phyloP scores from a whole-genome alignment of 345 rosid genomes.

The Diplotaxis tenuifolia region DNA sequence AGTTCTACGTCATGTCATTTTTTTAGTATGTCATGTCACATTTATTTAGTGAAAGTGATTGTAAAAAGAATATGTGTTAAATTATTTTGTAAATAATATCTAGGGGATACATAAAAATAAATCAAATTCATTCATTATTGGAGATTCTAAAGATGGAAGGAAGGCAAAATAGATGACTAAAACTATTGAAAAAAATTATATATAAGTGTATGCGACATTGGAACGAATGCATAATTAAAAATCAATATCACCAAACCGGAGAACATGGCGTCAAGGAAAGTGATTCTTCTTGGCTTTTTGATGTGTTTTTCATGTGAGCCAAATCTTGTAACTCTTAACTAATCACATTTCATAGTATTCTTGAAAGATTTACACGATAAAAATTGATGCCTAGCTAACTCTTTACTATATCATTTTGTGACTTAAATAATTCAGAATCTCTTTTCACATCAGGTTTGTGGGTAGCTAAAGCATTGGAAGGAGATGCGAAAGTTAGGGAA shows the following conservation, averaged over 20 bases:
- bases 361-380: not conserved
- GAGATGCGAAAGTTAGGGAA: too few relatives aligned
- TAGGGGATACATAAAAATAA: too few relatives aligned
- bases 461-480: too few relatives aligned
- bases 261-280: conserved; percentile 10
- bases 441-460: not conserved
- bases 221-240: not conserved
- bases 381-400: not conserved
- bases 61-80: too few relatives aligned
- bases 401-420: too few relatives aligned
- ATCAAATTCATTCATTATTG: too few relatives aligned
- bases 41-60: too few relatives aligned
- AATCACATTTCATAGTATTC: not conserved
- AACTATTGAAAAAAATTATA: not conserved
- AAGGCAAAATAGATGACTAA: too few relatives aligned
- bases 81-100: too few relatives aligned
- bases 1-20: too few relatives aligned
- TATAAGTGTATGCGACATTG: not conserved
- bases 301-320: conserved; percentile 1
- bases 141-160: too few relatives aligned
- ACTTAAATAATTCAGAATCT: not conserved
- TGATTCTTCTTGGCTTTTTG: conserved; percentile 7
- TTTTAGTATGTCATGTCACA: too few relatives aligned
- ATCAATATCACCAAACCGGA: not conserved
- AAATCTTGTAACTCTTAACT: not conserved